These are phyloP conservation scores for Geotrichum australiense DNA, from an alignment of 1,139 yeast genomes.

Conservation along the genomic window DNA sequence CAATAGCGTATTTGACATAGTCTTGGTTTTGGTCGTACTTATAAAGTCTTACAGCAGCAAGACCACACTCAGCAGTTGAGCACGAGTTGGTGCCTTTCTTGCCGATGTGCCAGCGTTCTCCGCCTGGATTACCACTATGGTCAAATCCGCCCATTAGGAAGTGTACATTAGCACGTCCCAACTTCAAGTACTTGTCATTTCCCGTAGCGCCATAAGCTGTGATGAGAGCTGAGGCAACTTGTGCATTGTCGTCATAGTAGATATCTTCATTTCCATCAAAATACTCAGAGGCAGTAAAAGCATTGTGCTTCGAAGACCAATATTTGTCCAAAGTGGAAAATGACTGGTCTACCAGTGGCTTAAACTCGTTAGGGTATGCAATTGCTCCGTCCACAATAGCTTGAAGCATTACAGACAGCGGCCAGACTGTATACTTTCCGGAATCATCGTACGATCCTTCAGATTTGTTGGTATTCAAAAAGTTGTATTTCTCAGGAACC, in stretches of 20 bases:
- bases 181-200: conserved; percentile 46
- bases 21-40: conserved; percentile 45
- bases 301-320: conserved; percentile 45
- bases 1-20: conserved; percentile 48
- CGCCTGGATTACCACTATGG: conserved; percentile 38
- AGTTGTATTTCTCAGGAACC: conserved; percentile 22
- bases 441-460: conserved; percentile 49
- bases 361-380: conserved; percentile 48
- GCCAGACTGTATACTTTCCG: conserved; percentile 58
- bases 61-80: conserved; percentile 66
- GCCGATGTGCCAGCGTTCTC: conserved; percentile 60
- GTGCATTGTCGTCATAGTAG: conserved; percentile 73
- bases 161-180: conserved; percentile 52
- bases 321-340: conserved; percentile 47
- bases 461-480: conserved; percentile 27
- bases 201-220: conserved; percentile 66
- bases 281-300: conserved; percentile 55
- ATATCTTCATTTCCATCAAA: conserved; percentile 54
- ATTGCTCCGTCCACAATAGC: conserved; percentile 57
- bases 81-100: conserved; percentile 58
- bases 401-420: conserved; percentile 58
- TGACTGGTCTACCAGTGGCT: conserved; percentile 53
- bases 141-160: conserved; percentile 68
- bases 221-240: conserved; percentile 59
- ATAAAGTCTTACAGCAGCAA: conserved; percentile 56